Conservation (phyloP, 2,329 filamentous ascomycete genomes). For the Seiridium cupressi region DNA sequence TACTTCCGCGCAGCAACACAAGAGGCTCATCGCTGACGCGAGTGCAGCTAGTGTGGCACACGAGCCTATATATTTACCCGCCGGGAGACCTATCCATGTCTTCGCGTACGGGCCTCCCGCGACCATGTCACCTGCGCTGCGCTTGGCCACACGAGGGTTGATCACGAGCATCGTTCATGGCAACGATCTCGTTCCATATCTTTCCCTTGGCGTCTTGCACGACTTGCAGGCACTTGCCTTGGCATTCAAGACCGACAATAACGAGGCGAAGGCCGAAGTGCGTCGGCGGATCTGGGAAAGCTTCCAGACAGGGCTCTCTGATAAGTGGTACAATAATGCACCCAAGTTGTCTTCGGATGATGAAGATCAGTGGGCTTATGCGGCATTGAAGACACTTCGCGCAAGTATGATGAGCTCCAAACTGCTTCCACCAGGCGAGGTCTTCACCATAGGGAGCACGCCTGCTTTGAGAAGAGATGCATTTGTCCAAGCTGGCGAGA, state of each 20-base stretch:
- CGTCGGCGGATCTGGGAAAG: constrained; percentile 64
- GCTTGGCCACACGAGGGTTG: constrained; percentile 68
- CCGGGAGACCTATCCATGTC: constrained; percentile 71
- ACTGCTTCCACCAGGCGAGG: constrained; percentile 72
- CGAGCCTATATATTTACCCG: constrained; percentile 52
- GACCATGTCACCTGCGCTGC: constrained; percentile 68
- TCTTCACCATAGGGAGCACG: constrained; percentile 70
- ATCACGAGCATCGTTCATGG: constrained; percentile 75
- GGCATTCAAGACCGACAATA: constrained; percentile 70
- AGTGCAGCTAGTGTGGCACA: constrained; percentile 10
- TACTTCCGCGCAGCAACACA: constrained; percentile 52
- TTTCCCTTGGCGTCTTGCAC: constrained; percentile 72
- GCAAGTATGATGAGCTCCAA: constrained; percentile 68
- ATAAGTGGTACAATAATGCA: constrained; percentile 57
- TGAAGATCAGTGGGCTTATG: constrained; percentile 68
- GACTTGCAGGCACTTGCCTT: constrained; percentile 72
- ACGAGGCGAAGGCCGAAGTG: constrained; percentile 65
- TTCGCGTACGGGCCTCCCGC: constrained; percentile 77
- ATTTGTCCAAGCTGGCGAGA: constrained; percentile 46
- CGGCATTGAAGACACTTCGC: constrained; percentile 64
- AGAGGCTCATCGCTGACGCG: constrained; percentile 34
- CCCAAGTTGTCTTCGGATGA: constrained; percentile 40
- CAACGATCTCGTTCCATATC: constrained; percentile 69
- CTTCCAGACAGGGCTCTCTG: constrained; percentile 58
- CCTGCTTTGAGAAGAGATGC: constrained; percentile 66